Base-by-base conservation (phyloP, 306 rosid species). In the Vigna angularis region DNA sequence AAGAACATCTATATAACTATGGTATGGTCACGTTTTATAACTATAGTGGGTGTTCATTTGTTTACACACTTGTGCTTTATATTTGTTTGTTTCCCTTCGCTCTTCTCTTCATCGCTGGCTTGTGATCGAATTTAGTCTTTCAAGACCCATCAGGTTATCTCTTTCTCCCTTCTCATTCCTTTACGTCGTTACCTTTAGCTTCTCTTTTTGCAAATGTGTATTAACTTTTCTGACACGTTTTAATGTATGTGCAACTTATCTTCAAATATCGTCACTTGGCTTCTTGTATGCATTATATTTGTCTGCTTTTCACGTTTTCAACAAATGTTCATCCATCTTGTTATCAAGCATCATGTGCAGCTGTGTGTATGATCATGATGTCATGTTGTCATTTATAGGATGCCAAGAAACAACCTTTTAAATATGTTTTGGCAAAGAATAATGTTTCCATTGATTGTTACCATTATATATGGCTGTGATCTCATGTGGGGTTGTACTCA, bases 211-310 rank as follows among this genome's bases (percentile, higher is more conserved):
- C 5, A 1, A 22, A 71, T 88, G 78, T 61, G 77, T 61, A 58
- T 83, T 47, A 55, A 80, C 32, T 67, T 70, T 63, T 73, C 10
- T 36, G 52, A 62, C 69, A 74, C 82, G 66, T 14, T 1, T 42
- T 1, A 42, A 42, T 42, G 45, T 42, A 42, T 76, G 77, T 85
- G 83, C 81, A 76, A 83, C 88, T 84, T 85, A 76, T 84, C 83
- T 76, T 63, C 32, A 79, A 84, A 80, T 83, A 81, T 81, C 75
- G 77, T 50, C 67, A 77, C 87, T 86, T 90, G 85, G 85, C 80
- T 86, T 85, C 84, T 79, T 73, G 20, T 18, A 9, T 86, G 82
- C 3, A 13, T 14, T 62, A 69, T 69, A 16, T 30, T 0, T 88
- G 83, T 87, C 81, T 81, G 83, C 61, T 83, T 84, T 80, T 67